Percentiles rank a stretch among this genome's conserved stretches.
phyloP scores from a whole-genome alignment of 2,329 filamentous ascomycete genomes.

The Lachnellula occidentalis region DNA sequence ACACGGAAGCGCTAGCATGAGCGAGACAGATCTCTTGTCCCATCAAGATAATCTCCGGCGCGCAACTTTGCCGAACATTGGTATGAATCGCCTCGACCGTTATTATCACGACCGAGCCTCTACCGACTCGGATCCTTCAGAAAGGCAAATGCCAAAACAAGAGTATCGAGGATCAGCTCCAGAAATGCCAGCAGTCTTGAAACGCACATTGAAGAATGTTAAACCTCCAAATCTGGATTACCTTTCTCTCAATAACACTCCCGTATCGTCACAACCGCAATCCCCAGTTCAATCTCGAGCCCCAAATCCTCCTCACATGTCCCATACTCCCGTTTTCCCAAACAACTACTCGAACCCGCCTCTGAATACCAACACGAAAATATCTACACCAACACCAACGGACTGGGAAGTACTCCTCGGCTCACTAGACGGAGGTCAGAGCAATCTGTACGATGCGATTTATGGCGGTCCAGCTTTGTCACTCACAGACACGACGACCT shows the following conservation, averaged over 20 bases:
- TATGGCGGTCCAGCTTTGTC: constrained; percentile 57
- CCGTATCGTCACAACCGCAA: constrained; percentile 42
- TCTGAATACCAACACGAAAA: constrained; percentile 34
- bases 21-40: constrained; percentile 47
- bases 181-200: constrained; percentile 16
- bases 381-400: constrained; percentile 48
- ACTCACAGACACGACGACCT: constrained; percentile 17
- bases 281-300: constrained; percentile 36
- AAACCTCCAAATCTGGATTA: constrained; percentile 52
- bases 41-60: constrained; percentile 54
- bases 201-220: constrained; percentile 13
- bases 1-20: constrained; percentile 38
- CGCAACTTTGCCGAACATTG: constrained; percentile 46
- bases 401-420: constrained; percentile 83
- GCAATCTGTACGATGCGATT: constrained; percentile 80
- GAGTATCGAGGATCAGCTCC: constrained; percentile 33
- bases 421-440: constrained; percentile 71
- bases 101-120: constrained; percentile 16
- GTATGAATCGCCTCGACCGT: constrained; percentile 14
- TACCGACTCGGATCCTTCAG: constrained; percentile 19
- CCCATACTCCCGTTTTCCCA: constrained; percentile 29
- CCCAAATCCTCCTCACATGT: constrained; percentile 36
- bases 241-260: constrained; percentile 45
- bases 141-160: constrained; percentile 35
- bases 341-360: constrained; percentile 20